Evolutionary conservation across 441 rosid genomes (phyloP).

Genomic region (Flueggea neowawraea): DNA sequence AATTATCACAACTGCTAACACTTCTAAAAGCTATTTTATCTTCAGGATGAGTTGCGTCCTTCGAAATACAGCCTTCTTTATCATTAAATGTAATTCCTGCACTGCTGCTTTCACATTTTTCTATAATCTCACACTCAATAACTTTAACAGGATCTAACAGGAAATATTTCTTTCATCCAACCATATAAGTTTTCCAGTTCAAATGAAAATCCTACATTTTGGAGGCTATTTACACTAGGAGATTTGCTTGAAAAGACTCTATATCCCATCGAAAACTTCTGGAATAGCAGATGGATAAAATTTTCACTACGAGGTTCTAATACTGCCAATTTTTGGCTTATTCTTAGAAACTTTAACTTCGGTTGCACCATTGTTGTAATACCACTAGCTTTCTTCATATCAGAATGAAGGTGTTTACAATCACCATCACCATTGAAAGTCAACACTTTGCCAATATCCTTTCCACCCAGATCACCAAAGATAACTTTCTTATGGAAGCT

Average conservation of each 20-base stretch:
- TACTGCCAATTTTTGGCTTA: constrained; percentile 27
- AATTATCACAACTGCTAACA: constrained; percentile 18
- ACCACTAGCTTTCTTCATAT: constrained; percentile 14
- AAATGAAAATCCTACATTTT: constrained; percentile 23
- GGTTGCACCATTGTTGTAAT: constrained; percentile 24
- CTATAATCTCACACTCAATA: constrained; percentile 22
- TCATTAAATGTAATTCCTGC: constrained; percentile 9
- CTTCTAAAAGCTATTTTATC: constrained; percentile 16
- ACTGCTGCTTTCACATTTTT: constrained; percentile 22
- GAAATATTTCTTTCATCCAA: constrained; percentile 47
- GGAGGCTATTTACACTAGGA: constrained; percentile 26
- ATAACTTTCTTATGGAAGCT: constrained; percentile 18
- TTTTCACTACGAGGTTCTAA: constrained; percentile 15
- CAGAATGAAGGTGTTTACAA: constrained; percentile 18
- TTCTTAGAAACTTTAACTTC: constrained; percentile 27
- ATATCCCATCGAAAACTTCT: constrained; percentile 18
- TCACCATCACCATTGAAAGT: constrained; percentile 18
- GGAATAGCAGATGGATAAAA: constrained; percentile 3
- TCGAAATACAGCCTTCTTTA: constrained; percentile 18
- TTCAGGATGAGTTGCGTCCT: constrained; percentile 23
- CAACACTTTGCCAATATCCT: constrained; percentile 16
- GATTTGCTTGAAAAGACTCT: constrained; percentile 20
- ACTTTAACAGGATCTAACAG: constrained; percentile 17
- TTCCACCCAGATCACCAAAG: constrained; percentile 17
- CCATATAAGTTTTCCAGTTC: constrained; percentile 32